Conservation (phyloP, 2,329 filamentous ascomycete genomes). For the Penicillium hesseltinei region DNA sequence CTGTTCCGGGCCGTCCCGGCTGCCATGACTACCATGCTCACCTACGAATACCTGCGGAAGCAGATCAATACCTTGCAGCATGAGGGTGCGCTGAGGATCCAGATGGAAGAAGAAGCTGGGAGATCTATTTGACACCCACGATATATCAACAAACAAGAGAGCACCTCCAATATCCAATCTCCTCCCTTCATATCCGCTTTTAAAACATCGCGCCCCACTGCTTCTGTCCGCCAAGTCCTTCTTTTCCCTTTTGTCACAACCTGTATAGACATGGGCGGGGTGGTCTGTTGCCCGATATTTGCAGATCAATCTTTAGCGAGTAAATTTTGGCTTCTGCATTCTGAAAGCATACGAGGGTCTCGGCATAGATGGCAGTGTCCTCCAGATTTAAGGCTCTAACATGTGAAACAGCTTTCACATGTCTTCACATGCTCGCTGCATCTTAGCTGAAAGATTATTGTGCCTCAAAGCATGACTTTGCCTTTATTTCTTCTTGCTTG, state of each 20-base stretch:
- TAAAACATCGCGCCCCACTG: neutral
- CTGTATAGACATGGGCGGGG: slow-evolving; percentile 21
- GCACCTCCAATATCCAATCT: neutral
- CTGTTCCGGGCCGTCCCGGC: slow-evolving; percentile 94
- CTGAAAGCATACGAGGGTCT: slow-evolving; percentile 13
- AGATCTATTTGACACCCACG: slow-evolving; percentile 22
- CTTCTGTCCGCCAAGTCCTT: neutral
- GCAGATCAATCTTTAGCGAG: slow-evolving; percentile 17
- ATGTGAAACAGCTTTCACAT: slow-evolving; percentile 18
- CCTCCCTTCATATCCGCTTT: neutral
- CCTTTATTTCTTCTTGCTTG: neutral
- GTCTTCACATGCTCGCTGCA: neutral
- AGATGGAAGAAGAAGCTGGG: slow-evolving; percentile 19
- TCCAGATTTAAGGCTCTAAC: slow-evolving; percentile 12
- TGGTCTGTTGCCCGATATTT: slow-evolving; percentile 9
- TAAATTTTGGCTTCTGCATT: slow-evolving; percentile 16
- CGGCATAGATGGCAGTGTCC: slow-evolving; percentile 19
- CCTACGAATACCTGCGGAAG: slow-evolving; percentile 76
- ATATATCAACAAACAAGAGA: slow-evolving; percentile 5
- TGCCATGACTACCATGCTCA: slow-evolving; percentile 95
- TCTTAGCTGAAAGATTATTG: neutral
- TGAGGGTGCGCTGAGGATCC: slow-evolving; percentile 45
- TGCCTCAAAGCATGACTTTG: neutral
- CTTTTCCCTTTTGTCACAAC: slow-evolving; percentile 4
- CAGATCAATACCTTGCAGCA: slow-evolving; percentile 54